Percentiles rank a stretch among this genome's conserved stretches.
Conservation (phyloP, 495 filamentous ascomycete species). For the Umbilicaria muhlenbergii region DNA sequence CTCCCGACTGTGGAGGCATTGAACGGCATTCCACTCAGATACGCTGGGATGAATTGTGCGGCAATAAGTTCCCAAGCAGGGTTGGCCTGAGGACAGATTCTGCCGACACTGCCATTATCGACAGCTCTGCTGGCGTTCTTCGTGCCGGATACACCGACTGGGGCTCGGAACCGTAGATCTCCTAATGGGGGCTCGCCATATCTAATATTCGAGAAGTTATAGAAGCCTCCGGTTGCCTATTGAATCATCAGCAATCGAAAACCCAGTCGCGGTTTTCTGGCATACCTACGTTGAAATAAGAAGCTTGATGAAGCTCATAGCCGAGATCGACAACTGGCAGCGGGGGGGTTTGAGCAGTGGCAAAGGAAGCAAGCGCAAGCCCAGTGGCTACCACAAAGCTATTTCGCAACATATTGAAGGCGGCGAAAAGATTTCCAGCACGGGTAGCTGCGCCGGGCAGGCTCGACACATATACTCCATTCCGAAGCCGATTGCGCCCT, state of each 20-base stretch:
- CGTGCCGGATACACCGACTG: constrained; percentile 18
- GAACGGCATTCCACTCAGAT: constrained; percentile 18
- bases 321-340: constrained; percentile 34
- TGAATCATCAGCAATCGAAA: constrained; percentile 1
- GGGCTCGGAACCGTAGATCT: constrained; percentile 33
- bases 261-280: not conserved
- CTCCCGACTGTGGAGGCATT: constrained; percentile 4
- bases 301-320: constrained; percentile 33
- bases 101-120: constrained; percentile 27
- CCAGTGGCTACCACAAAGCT: no score
- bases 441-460: no score
- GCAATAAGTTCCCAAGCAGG: constrained; percentile 26
- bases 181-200: constrained; percentile 41
- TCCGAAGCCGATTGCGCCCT: no score
- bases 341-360: no score
- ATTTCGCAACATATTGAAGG: no score
- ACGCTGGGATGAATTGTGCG: constrained; percentile 18
- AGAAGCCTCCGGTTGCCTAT: constrained; percentile 21
- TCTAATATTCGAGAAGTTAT: constrained; percentile 45
- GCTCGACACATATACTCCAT: no score
- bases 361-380: no score
- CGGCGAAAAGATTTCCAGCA: no score
- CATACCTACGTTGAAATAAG: constrained; percentile 26
- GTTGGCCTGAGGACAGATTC: constrained; percentile 34
- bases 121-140: constrained; percentile 16